Evolutionary conservation across 768 basidiomycete genomes (phyloP).

Genomic region (Podaxis sp.): DNA sequence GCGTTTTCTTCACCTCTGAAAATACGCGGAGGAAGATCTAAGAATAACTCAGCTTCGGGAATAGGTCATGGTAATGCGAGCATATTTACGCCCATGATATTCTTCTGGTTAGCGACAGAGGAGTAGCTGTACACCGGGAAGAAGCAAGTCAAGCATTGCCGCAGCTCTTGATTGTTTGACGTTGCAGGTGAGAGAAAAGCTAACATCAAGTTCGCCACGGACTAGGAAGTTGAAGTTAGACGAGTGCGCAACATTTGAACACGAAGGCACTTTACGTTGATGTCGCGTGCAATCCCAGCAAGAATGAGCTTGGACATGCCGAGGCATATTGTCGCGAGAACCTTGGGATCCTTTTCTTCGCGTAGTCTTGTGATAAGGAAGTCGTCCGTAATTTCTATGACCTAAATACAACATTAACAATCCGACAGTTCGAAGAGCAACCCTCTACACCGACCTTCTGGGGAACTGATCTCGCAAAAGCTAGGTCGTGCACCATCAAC

Average conservation of each 20-base stretch:
- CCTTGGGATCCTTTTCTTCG: slow-evolving; percentile 67
- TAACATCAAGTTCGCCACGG: slow-evolving; percentile 37
- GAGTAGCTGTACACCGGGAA: slow-evolving; percentile 94
- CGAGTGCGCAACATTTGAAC: not conserved
- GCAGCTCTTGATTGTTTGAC: slow-evolving; percentile 73
- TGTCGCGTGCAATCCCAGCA: slow-evolving; percentile 77
- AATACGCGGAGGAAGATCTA: slow-evolving; percentile 77
- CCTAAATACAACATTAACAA: slow-evolving; percentile 20
- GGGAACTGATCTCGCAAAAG: slow-evolving; percentile 51
- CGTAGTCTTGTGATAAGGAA: slow-evolving; percentile 46
- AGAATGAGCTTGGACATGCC: slow-evolving; percentile 89
- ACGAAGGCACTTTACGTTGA: slow-evolving; percentile 43
- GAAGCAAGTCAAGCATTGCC: slow-evolving; percentile 96
- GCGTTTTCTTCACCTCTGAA: slow-evolving; percentile 50
- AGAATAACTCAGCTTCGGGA: not conserved
- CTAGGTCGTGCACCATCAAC: slow-evolving; percentile 83
- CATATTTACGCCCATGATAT: slow-evolving; percentile 42
- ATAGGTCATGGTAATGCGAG: not conserved
- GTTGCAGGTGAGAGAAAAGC: slow-evolving; percentile 88
- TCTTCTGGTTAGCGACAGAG: slow-evolving; percentile 70
- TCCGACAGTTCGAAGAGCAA: not conserved
- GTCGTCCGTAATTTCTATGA: slow-evolving; percentile 32
- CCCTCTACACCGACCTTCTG: slow-evolving; percentile 24
- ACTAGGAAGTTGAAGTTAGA: slow-evolving; percentile 19
- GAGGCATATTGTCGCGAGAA: slow-evolving; percentile 75